phyloP scores from a whole-genome alignment of 495 filamentous ascomycete genomes.

The Penicilliopsis zonata region DNA sequence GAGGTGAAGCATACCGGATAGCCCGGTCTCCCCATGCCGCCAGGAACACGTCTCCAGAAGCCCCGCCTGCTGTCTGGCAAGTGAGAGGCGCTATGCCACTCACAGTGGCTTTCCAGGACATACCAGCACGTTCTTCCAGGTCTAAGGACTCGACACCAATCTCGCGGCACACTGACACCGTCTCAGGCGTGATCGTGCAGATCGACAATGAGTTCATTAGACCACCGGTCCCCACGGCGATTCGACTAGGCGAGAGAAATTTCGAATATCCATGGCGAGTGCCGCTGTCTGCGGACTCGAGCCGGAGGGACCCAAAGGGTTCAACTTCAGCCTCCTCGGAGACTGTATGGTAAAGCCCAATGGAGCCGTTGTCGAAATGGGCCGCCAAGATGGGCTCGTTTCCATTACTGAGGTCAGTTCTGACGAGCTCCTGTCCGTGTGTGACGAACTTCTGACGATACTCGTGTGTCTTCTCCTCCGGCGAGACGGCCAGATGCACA shows the following conservation, averaged over 20 bases:
- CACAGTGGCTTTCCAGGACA: conserved; percentile 19
- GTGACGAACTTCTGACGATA: conserved; percentile 23
- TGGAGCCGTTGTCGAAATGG: conserved; percentile 27
- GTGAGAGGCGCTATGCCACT: conserved; percentile 42
- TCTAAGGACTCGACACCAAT: conserved; percentile 18
- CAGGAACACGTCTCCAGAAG: conserved; percentile 42
- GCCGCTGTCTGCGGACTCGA: conserved; percentile 9
- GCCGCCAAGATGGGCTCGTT: conserved; percentile 30
- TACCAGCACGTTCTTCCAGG: conserved; percentile 10
- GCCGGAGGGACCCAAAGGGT: conserved; percentile 24
- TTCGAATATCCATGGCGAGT: conserved; percentile 35
- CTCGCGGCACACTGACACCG: conserved; percentile 21
- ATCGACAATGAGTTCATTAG: conserved; percentile 33
- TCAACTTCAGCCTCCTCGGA: conserved; percentile 15
- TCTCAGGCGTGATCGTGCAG: conserved; percentile 31
- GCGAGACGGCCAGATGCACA: conserved; percentile 21
- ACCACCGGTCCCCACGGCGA: conserved; percentile 40
- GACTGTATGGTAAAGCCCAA: conserved; percentile 35
- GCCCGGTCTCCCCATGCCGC: conserved; percentile 49
- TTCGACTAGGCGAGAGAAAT: conserved; percentile 33
- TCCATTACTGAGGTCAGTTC: conserved; percentile 19
- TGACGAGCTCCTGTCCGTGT: conserved; percentile 15
- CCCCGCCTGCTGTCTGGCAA: conserved; percentile 11
- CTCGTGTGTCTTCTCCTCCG: conserved; percentile 12
- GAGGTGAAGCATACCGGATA: conserved; percentile 25